phyloP scores from a whole-genome alignment of 2,329 filamentous ascomycete genomes.

The Dothidotthia symphoricarpi region DNA sequence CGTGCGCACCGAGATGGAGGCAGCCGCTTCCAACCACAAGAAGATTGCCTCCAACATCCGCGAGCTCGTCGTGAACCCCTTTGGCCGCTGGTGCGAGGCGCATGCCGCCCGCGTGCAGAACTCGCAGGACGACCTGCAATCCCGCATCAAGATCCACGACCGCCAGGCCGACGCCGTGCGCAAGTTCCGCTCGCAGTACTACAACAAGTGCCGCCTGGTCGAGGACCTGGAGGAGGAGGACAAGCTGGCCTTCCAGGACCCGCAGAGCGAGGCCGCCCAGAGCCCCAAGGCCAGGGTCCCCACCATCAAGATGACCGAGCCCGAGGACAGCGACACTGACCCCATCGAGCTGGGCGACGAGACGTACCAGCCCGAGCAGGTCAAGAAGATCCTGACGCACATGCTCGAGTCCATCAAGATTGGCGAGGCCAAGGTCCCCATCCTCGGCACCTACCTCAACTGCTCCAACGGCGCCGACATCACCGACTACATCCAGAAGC shows the following conservation, averaged over 20 bases:
- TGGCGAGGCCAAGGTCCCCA: conserved; percentile 90
- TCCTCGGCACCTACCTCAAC: conserved; percentile 91
- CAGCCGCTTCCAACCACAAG: conserved; percentile 83
- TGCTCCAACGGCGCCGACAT: conserved; percentile 90
- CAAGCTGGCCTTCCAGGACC: conserved; percentile 93
- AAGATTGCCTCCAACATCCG: conserved; percentile 97
- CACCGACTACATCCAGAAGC: conserved; percentile 88
- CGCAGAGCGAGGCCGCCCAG: conserved; percentile 52
- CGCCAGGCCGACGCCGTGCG: conserved; percentile 86
- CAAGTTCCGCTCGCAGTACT: conserved; percentile 93
- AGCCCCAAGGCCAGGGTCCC: conserved; percentile 64
- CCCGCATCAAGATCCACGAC: conserved; percentile 87
- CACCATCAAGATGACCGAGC: conserved; percentile 82
- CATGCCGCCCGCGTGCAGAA: conserved; percentile 89
- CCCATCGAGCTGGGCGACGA: conserved; percentile 88
- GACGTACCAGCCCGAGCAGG: conserved; percentile 76
- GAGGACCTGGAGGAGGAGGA: conserved; percentile 98
- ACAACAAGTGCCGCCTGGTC: conserved; percentile 96
- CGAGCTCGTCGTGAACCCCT: conserved; percentile 91
- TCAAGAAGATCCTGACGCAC: conserved; percentile 85
- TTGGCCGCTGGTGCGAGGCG: conserved; percentile 92
- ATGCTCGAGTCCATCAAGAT: conserved; percentile 85
- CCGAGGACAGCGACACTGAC: conserved; percentile 68
- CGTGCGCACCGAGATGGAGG: conserved; percentile 86
- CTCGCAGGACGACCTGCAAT: conserved; percentile 90